Percentiles rank a stretch among this genome's conserved stretches.
These are phyloP conservation scores for Somion occarium DNA, from an alignment of 1,284 basidiomycete genomes.

Conservation along the genomic window DNA sequence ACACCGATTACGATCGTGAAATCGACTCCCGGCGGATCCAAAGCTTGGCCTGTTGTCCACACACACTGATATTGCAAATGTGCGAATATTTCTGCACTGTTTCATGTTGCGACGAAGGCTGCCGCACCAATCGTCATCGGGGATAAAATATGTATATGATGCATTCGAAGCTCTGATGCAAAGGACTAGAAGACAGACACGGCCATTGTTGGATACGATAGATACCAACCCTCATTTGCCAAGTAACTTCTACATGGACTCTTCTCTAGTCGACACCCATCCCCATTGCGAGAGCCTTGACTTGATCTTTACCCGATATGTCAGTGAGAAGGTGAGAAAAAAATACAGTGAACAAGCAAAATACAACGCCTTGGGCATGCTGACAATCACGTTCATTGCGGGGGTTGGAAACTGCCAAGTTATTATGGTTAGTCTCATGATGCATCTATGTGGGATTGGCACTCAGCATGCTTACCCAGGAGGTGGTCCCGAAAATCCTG, in stretches of 20 bases:
- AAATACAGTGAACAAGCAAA: slow-evolving; percentile 15
- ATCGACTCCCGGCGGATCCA: background rate
- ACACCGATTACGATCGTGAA: background rate
- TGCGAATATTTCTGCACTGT: background rate
- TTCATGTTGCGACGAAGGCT: background rate
- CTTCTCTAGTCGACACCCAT: too few relatives aligned
- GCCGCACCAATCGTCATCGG: background rate
- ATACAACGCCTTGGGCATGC: slow-evolving; percentile 21
- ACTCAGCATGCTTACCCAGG: slow-evolving; percentile 64
- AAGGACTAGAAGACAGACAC: background rate
- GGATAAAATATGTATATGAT: background rate
- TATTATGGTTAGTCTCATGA: background rate
- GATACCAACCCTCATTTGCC: background rate
- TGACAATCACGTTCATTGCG: slow-evolving; percentile 22
- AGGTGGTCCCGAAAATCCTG: slow-evolving; percentile 76
- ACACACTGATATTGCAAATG: background rate
- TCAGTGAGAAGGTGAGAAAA: background rate
- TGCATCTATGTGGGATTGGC: background rate
- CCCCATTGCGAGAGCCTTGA: too few relatives aligned
- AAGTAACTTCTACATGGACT: background rate
- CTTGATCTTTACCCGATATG: background rate
- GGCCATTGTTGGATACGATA: background rate
- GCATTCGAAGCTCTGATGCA: background rate
- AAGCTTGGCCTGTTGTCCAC: background rate
- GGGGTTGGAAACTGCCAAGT: slow-evolving; percentile 50